These are phyloP conservation scores for Cryphonectria carpinicola DNA, from an alignment of 2,329 filamentous ascomycete genomes.

Conservation along the genomic window DNA sequence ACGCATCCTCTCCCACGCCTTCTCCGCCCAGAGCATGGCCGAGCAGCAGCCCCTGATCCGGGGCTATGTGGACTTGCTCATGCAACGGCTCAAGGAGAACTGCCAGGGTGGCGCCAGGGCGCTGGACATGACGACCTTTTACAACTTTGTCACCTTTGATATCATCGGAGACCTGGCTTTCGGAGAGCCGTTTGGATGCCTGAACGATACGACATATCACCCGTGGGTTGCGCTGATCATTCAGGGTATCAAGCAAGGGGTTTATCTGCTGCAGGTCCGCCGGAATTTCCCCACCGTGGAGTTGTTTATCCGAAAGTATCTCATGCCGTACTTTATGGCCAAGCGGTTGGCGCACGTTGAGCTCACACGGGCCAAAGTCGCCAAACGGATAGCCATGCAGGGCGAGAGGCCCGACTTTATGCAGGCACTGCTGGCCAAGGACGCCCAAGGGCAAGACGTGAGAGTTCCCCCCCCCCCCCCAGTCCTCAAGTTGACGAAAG, in stretches of 20 bases:
- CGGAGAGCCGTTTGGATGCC: conserved; percentile 21
- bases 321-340: background rate
- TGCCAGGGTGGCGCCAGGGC: conserved; percentile 26
- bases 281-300: background rate
- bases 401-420: conserved; percentile 21
- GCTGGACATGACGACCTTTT: conserved; percentile 36
- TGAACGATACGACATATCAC: conserved; percentile 17
- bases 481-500: no score
- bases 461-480: background rate
- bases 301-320: background rate
- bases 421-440: conserved; percentile 18
- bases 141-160: conserved; percentile 37
- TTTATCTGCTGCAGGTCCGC: background rate
- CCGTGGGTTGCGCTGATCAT: conserved; percentile 20
- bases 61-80: conserved; percentile 21
- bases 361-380: background rate
- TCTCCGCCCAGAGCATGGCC: conserved; percentile 21
- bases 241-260: conserved; percentile 7
- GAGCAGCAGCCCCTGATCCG: conserved; percentile 24
- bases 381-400: conserved; percentile 11
- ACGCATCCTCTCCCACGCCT: conserved; percentile 19
- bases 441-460: conserved; percentile 5
- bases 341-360: background rate
- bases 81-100: conserved; percentile 36
- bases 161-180: conserved; percentile 31